Evolutionary conservation across 1,284 basidiomycete species (phyloP).

Genomic region (Fomitopsis palustris): DNA sequence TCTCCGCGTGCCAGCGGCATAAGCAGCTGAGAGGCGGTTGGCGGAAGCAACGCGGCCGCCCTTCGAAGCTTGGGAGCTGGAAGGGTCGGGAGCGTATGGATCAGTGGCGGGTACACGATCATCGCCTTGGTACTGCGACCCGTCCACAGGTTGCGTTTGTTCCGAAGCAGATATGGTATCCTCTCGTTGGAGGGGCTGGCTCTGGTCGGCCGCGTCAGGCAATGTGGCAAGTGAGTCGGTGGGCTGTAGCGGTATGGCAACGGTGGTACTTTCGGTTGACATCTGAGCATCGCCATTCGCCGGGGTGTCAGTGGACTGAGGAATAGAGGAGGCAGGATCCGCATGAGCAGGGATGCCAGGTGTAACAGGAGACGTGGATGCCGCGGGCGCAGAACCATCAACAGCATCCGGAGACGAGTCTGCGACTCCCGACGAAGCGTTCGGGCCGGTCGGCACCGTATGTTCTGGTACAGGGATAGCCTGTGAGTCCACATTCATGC

Average conservation of each 20-base stretch:
- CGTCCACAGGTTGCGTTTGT: slow-evolving; percentile 13
- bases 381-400: slow-evolving; percentile 30
- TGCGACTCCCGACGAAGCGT: slow-evolving; percentile 8
- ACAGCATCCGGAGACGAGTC: neutral
- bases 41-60: slow-evolving; percentile 51
- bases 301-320: slow-evolving; percentile 14
- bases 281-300: slow-evolving; percentile 19
- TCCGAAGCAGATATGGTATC: slow-evolving; percentile 19
- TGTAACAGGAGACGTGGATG: slow-evolving; percentile 32
- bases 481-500: slow-evolving; percentile 18
- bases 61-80: slow-evolving; percentile 13
- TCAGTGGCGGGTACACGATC: slow-evolving; percentile 6
- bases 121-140: slow-evolving; percentile 7
- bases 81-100: slow-evolving; percentile 9
- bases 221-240: slow-evolving; percentile 44
- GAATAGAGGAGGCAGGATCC: slow-evolving; percentile 25
- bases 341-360: slow-evolving; percentile 39
- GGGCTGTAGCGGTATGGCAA: slow-evolving; percentile 35
- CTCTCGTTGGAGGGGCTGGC: slow-evolving; percentile 20
- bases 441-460: slow-evolving; percentile 15
- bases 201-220: slow-evolving; percentile 39
- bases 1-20: slow-evolving; percentile 83
- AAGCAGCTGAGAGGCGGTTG: slow-evolving; percentile 90
- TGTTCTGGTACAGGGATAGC: slow-evolving; percentile 15
- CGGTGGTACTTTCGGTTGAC: slow-evolving; percentile 1